Conservation (phyloP, 306 rosid species). For the Cucurbita pepo region DNA sequence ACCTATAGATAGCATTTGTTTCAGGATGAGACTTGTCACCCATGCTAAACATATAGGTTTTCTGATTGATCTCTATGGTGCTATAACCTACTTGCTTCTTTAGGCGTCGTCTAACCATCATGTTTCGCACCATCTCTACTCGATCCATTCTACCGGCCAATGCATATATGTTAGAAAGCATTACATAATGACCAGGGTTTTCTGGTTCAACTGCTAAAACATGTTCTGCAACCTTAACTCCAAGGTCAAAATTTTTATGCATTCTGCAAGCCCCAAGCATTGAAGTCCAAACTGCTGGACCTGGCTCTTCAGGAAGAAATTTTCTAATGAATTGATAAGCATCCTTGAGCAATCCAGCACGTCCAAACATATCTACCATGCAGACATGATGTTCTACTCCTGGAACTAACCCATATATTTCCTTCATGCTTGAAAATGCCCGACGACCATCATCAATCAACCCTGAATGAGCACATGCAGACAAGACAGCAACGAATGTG, state of each 20-base stretch:
- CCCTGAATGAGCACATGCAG: slow-evolving; percentile 92
- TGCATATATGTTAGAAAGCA: slow-evolving; percentile 80
- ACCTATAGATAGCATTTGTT: slow-evolving; percentile 31
- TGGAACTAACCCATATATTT: slow-evolving; percentile 45
- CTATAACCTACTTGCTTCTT: slow-evolving; percentile 77
- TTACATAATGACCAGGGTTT: slow-evolving; percentile 79
- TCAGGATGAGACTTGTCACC: slow-evolving; percentile 60
- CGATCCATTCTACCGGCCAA: slow-evolving; percentile 60
- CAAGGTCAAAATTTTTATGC: slow-evolving; percentile 67
- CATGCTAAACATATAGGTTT: slow-evolving; percentile 47
- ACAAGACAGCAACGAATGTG: slow-evolving; percentile 60
- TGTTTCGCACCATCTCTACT: slow-evolving; percentile 53
- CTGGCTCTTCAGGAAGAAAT: slow-evolving; percentile 19
- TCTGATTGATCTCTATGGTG: slow-evolving; percentile 42
- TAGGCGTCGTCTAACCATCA: slow-evolving; percentile 49
- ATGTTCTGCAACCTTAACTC: slow-evolving; percentile 58
- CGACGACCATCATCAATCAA: slow-evolving; percentile 52
- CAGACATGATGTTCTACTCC: slow-evolving; percentile 78
- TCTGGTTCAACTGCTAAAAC: slow-evolving; percentile 61
- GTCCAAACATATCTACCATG: slow-evolving; percentile 84
- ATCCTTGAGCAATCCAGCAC: slow-evolving; percentile 67
- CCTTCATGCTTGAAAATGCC: slow-evolving; percentile 42
- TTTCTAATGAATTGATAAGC: slow-evolving; percentile 41
- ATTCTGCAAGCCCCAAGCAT: slow-evolving; percentile 88
- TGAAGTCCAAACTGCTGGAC: slow-evolving; percentile 64